Evolutionary conservation across 192 early-diverging fungal genomes (phyloP).

Genomic region (Coemansia sp.): DNA sequence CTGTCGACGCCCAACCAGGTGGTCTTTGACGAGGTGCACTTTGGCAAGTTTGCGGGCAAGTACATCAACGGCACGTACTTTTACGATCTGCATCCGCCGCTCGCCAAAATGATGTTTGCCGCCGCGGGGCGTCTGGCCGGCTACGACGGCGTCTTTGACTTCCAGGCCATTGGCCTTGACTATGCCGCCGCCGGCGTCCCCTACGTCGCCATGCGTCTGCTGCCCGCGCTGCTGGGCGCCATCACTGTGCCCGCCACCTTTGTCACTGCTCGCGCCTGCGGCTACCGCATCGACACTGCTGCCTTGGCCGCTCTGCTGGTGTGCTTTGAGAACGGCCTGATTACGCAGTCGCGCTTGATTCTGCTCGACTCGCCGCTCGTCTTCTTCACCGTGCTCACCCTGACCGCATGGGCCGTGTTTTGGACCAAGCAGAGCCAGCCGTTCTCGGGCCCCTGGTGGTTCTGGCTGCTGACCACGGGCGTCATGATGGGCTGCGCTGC

Average conservation of each 20-base stretch:
- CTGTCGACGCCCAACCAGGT: conserved; percentile 32
- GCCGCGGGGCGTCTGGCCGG: conserved; percentile 74
- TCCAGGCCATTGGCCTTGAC: conserved; percentile 90
- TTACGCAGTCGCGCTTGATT: conserved; percentile 90
- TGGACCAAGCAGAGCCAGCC: conserved; percentile 65
- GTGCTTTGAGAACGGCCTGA: conserved; percentile 86
- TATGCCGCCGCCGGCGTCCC: conserved; percentile 88
- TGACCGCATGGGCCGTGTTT: conserved; percentile 88
- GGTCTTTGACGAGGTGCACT: conserved; percentile 98
- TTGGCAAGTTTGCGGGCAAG: conserved; percentile 92
- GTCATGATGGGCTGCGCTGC: conserved; percentile 65
- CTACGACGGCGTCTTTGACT: conserved; percentile 91
- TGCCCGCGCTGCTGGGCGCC: conserved; percentile 76
- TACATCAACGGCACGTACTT: conserved; percentile 86
- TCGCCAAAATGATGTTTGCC: conserved; percentile 90
- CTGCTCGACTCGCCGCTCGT: conserved; percentile 90
- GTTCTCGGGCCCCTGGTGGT: conserved; percentile 81
- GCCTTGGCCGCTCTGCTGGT: conserved; percentile 76
- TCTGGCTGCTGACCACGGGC: conserved; percentile 87
- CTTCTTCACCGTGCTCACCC: conserved; percentile 74
- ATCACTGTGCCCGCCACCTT: conserved; percentile 79
- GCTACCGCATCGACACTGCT: conserved; percentile 65
- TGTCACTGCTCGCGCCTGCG: conserved; percentile 73
- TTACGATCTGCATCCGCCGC: conserved; percentile 94
- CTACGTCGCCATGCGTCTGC: conserved; percentile 81